Evolutionary conservation across 768 basidiomycete species (phyloP), one percentile per base, ranked within the genome.

Genomic region (Rhizopogon roseolus): DNA sequence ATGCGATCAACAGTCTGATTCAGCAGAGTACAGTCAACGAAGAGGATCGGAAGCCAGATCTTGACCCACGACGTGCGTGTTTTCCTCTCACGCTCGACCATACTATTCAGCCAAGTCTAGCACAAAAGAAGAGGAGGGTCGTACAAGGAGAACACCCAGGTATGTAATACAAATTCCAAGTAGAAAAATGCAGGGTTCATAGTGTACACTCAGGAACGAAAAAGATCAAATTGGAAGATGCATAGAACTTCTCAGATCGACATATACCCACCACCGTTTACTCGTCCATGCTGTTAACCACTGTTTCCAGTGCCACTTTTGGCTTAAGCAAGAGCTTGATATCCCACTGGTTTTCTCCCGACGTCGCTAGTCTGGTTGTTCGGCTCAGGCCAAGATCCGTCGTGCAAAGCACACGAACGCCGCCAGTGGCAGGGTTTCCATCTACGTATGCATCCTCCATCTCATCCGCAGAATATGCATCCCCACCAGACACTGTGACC

Each of bases 371-470:
- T 16, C 59, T 65, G 41, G 64, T 65, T 53, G 58, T 62, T 54
- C 71, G 67, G 49, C 63, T 63, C 29, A 73, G 56, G 29, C 72
- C 72, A n/a, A 73, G 56, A 32, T 74, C 72, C 1, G 70, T 73
- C 25, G 72, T 68, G 50, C 71, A 70, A 22, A 74, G 57, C 5
- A 73, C 72, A 51, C 53, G 65, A 46, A 54, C 29, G 7, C 27
- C 38, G 5, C 22, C 54, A 39, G 37, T 52, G 10, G 41, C 44
- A 4, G 22, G 46, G 8, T 39, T 10, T 7, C 62, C 70, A 5
- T 69, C 65, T 11, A 65, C 63, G 36, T 69, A 71, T 11, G 68
- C 64, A 50, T 71, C 68, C 16, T 71, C 66, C 69, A 69, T 69
- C 19, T 29, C 53, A 41, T 11, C 34, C 5, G 1, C 14, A 51